Conservation (phyloP, 2,329 filamentous ascomycete genomes). For the Aschersonia sp. region DNA sequence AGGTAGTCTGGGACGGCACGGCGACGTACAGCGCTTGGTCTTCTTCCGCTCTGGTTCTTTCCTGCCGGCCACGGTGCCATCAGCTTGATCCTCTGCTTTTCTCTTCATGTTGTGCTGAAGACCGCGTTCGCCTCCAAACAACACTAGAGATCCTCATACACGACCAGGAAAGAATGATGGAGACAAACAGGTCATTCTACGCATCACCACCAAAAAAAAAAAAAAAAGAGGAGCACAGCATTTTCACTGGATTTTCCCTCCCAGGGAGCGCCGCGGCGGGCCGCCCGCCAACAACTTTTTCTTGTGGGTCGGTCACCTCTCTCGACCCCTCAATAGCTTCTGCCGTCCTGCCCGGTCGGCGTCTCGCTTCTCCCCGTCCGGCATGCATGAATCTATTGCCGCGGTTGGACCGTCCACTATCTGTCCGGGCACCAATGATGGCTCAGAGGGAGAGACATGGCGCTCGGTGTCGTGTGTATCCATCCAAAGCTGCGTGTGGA, state of each 20-base stretch:
- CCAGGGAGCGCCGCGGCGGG: neutral
- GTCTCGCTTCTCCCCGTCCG: too few relatives aligned
- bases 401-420: too few relatives aligned
- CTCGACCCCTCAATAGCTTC: too few relatives aligned
- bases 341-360: too few relatives aligned
- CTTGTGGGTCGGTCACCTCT: neutral
- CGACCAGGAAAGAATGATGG: neutral
- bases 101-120: conserved; percentile 33
- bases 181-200: neutral
- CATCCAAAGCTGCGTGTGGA: too few relatives aligned
- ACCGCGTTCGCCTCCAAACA: too few relatives aligned
- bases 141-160: too few relatives aligned
- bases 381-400: too few relatives aligned
- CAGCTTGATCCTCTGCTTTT: conserved; percentile 35
- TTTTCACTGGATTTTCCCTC: neutral
- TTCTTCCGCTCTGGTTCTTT: conserved; percentile 34
- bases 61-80: conserved; percentile 27
- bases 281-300: neutral
- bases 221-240: neutral
- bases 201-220: neutral
- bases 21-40: neutral
- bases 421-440: too few relatives aligned
- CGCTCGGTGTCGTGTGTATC: too few relatives aligned
- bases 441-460: too few relatives aligned
- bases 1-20: neutral